These are phyloP conservation scores for Metroxylon sagu DNA, from an alignment of 176 grass and related monocot genomes.

Conservation along the genomic window DNA sequence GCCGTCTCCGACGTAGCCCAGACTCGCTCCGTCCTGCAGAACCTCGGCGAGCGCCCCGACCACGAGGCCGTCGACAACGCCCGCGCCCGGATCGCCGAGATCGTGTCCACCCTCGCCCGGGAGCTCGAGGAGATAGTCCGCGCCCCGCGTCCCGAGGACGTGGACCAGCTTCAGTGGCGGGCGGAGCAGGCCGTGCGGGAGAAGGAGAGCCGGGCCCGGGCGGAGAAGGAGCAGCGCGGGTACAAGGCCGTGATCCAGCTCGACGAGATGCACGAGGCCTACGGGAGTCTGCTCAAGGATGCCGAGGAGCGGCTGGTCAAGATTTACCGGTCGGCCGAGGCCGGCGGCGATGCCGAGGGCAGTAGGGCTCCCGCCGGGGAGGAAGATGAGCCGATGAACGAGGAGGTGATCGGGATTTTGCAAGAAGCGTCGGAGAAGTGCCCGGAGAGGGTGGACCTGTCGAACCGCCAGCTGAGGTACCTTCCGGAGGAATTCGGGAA, in stretches of 20 bases:
- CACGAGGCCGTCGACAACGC: conserved; percentile 62
- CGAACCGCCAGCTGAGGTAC: not conserved
- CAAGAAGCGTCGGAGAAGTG: conserved; percentile 36
- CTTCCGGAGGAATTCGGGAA: conserved; percentile 14
- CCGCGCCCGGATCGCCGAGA: conserved; percentile 21
- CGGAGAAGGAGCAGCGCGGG: conserved; percentile 25
- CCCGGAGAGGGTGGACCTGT: conserved; percentile 35
- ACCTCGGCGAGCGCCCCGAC: conserved; percentile 49
- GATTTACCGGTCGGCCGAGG: conserved; percentile 50
- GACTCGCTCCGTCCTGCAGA: conserved; percentile 41
- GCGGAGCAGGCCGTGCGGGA: conserved; percentile 16
- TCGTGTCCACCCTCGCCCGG: conserved; percentile 8
- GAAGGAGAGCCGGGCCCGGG: not conserved
- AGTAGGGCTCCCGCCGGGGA: not conserved
- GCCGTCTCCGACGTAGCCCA: conserved; percentile 53
- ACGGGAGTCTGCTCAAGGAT: conserved; percentile 47
- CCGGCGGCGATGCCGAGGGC: conserved; percentile 2
- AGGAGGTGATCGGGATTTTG: conserved; percentile 68
- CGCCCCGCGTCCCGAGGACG: conserved; percentile 5
- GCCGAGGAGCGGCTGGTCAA: conserved; percentile 55
- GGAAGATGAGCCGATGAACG: conserved; percentile 23
- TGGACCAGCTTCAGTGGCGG: not conserved
- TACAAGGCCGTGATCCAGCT: conserved; percentile 49
- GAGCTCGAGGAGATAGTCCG: conserved; percentile 21
- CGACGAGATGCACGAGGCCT: conserved; percentile 70